phyloP scores from a whole-genome alignment of 352 stramenopile genomes.

The Halophytophthora batemanensis region DNA sequence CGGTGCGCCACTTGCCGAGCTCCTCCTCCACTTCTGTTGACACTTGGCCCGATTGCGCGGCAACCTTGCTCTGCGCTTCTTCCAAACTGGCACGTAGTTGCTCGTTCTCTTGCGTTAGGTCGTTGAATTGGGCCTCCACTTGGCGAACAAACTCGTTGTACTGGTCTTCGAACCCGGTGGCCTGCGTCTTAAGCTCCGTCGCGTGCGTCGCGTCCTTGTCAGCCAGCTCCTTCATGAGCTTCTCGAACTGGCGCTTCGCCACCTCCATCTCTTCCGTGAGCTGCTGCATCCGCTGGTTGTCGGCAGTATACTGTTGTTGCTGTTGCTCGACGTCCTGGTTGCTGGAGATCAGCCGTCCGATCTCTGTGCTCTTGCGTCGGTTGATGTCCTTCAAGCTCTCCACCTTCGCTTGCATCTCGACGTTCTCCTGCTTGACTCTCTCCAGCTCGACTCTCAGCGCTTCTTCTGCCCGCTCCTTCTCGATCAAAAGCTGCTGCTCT shows the following conservation, averaged over 20 bases:
- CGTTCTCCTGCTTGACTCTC: conserved; percentile 38
- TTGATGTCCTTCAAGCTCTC: conserved; percentile 49
- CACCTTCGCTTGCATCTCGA: conserved; percentile 37
- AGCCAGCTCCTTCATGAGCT: conserved; percentile 37
- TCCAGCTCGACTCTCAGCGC: conserved; percentile 31
- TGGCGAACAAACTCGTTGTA: conserved; percentile 55
- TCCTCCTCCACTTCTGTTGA: conserved; percentile 36
- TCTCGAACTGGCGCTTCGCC: conserved; percentile 38
- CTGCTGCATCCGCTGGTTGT: conserved; percentile 38
- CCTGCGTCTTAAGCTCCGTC: conserved; percentile 47
- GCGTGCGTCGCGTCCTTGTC: conserved; percentile 44
- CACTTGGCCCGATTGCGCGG: conserved; percentile 24
- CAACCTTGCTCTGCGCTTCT: conserved; percentile 38
- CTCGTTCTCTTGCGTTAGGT: conserved; percentile 49
- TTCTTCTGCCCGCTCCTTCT: conserved; percentile 42
- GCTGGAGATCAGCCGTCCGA: conserved; percentile 41
- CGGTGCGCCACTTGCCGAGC: conserved; percentile 41
- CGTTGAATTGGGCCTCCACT: conserved; percentile 47
- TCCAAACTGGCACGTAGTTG: conserved; percentile 51
- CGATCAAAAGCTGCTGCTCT: conserved; percentile 45
- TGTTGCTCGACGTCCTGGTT: conserved; percentile 39
- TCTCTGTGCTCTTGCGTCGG: conserved; percentile 51
- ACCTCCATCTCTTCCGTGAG: conserved; percentile 34
- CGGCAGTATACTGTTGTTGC: conserved; percentile 16
- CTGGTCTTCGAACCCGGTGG: conserved; percentile 50